A percentile compares a stretch with the other conserved stretches of the same genome.
Conservation (phyloP, 768 basidiomycete species). For the Crassisporium funariophilum region DNA sequence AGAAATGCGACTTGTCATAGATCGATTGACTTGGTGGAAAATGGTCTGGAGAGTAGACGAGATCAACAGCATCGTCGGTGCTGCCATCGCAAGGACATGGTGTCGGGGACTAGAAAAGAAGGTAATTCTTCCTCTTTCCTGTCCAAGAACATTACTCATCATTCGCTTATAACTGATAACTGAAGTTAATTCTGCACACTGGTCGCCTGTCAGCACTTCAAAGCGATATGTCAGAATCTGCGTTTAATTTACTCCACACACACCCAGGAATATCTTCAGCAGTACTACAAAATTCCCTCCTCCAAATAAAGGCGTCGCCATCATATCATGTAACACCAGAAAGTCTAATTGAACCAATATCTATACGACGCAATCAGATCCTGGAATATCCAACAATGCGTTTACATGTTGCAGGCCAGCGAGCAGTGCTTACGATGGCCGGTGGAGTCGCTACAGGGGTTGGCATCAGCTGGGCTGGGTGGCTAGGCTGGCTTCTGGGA, state of each 20-base stretch:
- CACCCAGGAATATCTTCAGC: conserved; percentile 47
- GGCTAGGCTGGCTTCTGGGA: conserved; percentile 50
- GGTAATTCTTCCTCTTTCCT: conserved; percentile 30
- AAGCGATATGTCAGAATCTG: conserved; percentile 40
- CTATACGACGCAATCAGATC: conserved; percentile 54
- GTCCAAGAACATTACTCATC: not conserved
- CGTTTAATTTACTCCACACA: conserved; percentile 41
- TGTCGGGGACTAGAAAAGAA: conserved; percentile 52
- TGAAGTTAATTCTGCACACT: conserved; percentile 66
- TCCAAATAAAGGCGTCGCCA: conserved; percentile 52
- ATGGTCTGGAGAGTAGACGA: conserved; percentile 50
- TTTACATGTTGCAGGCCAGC: conserved; percentile 68
- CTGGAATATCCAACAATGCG: conserved; percentile 53
- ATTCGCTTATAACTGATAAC: not conserved
- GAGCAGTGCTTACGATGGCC: conserved; percentile 51
- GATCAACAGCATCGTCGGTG: conserved; percentile 37
- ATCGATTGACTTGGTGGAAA: conserved; percentile 48
- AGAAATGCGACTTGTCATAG: conserved; percentile 41
- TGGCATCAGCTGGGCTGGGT: conserved; percentile 62
- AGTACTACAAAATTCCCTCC: conserved; percentile 59
- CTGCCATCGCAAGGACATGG: conserved; percentile 42
- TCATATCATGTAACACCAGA: conserved; percentile 44
- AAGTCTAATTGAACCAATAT: conserved; percentile 53
- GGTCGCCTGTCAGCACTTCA: conserved; percentile 58
- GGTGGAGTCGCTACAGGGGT: conserved; percentile 51